Percentiles rank a stretch among this genome's conserved stretches.
phyloP scores from a whole-genome alignment of 176 grass and related monocot genomes.

The Urochloa ruziziensis region DNA sequence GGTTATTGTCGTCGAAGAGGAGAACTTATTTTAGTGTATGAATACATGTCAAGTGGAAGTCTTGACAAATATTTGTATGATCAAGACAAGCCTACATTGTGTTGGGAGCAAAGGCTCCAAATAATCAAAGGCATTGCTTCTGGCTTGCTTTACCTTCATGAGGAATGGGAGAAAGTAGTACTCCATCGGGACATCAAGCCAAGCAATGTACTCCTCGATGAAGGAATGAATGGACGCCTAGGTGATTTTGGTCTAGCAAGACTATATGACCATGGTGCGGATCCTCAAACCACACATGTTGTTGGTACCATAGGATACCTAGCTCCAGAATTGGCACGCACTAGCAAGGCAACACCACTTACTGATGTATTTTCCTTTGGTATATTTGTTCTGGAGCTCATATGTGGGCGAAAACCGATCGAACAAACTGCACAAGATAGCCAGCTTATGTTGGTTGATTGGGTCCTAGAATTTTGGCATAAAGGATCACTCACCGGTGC shows the following conservation, averaged over 20 bases:
- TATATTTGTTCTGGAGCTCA: slow-evolving; percentile 34
- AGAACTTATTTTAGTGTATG: slow-evolving; percentile 21
- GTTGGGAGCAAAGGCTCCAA: slow-evolving; percentile 11
- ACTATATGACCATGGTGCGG: neutral
- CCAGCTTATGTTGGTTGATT: neutral
- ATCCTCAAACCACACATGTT: neutral
- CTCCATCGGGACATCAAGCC: neutral
- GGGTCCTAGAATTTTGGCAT: slow-evolving; percentile 8
- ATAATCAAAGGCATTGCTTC: slow-evolving; percentile 33
- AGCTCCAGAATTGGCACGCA: slow-evolving; percentile 38
- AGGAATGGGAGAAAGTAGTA: slow-evolving; percentile 42
- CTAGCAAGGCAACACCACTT: slow-evolving; percentile 1
- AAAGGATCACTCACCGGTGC: neutral
- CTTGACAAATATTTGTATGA: neutral
- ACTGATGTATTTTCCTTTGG: slow-evolving; percentile 8
- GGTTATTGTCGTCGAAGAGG: neutral
- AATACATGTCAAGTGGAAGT: slow-evolving; percentile 3
- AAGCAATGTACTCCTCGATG: slow-evolving; percentile 13
- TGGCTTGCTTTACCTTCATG: slow-evolving; percentile 41
- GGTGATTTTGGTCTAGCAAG: slow-evolving; percentile 57
- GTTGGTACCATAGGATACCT: slow-evolving; percentile 49
- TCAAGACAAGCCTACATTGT: neutral
- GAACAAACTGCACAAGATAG: neutral
- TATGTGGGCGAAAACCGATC: slow-evolving; percentile 6
- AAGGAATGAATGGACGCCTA: slow-evolving; percentile 12